Evolutionary conservation across 495 filamentous ascomycete genomes (phyloP).

Genomic region (Lophium mytilinum): DNA sequence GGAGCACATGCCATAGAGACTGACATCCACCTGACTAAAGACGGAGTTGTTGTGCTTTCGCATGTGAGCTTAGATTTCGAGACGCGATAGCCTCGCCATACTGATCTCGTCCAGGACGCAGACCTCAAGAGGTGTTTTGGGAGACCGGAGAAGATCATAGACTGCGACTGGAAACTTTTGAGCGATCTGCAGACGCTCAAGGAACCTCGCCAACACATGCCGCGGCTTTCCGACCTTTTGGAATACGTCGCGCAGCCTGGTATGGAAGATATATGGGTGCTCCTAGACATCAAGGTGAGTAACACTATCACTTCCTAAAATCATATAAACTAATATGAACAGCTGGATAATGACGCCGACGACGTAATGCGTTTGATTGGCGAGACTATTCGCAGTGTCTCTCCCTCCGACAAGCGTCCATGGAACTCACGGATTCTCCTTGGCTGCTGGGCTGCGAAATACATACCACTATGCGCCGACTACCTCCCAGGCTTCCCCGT

Average conservation of each 20-base stretch:
- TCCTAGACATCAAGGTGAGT: constrained; percentile 80
- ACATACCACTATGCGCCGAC: constrained; percentile 47
- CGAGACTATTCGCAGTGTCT: constrained; percentile 48
- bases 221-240: constrained; percentile 67
- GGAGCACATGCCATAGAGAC: constrained; percentile 81
- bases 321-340: constrained; percentile 12
- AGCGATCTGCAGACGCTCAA: constrained; percentile 56
- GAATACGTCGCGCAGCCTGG: constrained; percentile 56
- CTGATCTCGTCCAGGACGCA: constrained; percentile 49
- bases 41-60: constrained; percentile 76
- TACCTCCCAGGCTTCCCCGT: constrained; percentile 62
- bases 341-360: constrained; percentile 61
- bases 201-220: constrained; percentile 62
- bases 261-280: constrained; percentile 61
- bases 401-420: constrained; percentile 35
- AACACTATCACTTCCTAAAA: not conserved
- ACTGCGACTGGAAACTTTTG: constrained; percentile 69
- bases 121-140: constrained; percentile 75
- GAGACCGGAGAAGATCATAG: constrained; percentile 54
- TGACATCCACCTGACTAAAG: constrained; percentile 74
- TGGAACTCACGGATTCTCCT: constrained; percentile 69
- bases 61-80: constrained; percentile 49
- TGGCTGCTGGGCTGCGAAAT: constrained; percentile 69
- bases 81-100: not conserved
- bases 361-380: constrained; percentile 60